Evolutionary conservation across 805 yeast genomes (phyloP).

Genomic region (Clavispora phyllophila): DNA sequence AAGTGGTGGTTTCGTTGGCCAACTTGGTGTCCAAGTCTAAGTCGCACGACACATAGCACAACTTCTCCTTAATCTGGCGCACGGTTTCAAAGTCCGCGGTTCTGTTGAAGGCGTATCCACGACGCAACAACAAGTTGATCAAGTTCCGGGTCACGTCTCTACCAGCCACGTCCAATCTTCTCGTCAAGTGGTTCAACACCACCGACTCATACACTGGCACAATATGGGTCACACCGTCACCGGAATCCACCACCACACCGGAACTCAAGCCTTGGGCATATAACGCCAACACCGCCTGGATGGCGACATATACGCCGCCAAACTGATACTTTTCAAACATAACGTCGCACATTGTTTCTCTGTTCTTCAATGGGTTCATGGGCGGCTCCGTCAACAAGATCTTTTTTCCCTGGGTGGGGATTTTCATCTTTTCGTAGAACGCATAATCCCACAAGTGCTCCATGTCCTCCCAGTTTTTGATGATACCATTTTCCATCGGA

Average conservation of each 20-base stretch:
- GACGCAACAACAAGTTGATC: conserved; percentile 83
- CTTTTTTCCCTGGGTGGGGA: conserved; percentile 69
- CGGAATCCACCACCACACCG: conserved; percentile 98
- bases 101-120: conserved; percentile 97
- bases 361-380: conserved; percentile 87
- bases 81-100: conserved; percentile 99
- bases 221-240: conserved; percentile 98
- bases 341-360: conserved; percentile 87
- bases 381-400: conserved; percentile 95
- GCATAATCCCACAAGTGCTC: conserved; percentile 98
- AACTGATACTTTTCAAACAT: conserved; percentile 89
- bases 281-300: conserved; percentile 95
- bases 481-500: conserved; percentile 98
- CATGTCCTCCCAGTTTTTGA: conserved; percentile 97
- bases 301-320: conserved; percentile 92
- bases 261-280: conserved; percentile 96
- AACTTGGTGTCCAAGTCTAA: conserved; percentile 81
- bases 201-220: conserved; percentile 97
- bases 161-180: conserved; percentile 94
- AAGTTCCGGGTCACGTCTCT: conserved; percentile 96
- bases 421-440: conserved; percentile 82
- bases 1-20: conserved; percentile 90
- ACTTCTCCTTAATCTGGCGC: conserved; percentile 93
- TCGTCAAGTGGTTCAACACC: conserved; percentile 89
- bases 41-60: conserved; percentile 93